A percentile compares a stretch with the other conserved stretches of the same genome.
phyloP scores from a whole-genome alignment of 1,139 yeast genomes.

The Kodamaea plutei region DNA sequence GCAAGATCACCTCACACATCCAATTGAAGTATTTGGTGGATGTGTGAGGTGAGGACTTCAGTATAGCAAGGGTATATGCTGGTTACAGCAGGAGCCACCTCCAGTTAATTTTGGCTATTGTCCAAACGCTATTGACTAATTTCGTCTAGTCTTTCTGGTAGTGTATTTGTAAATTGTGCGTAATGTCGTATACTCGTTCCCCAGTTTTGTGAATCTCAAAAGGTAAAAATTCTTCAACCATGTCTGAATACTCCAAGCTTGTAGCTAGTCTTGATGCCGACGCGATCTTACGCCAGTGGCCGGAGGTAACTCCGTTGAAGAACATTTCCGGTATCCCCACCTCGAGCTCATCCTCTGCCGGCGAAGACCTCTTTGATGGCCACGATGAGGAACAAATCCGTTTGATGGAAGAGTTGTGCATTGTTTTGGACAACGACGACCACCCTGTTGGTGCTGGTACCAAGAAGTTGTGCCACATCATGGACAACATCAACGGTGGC shows the following conservation, averaged over 20 bases:
- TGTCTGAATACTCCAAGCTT: slow-evolving; percentile 42
- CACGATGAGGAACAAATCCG: slow-evolving; percentile 92
- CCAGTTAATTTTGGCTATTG: slow-evolving; percentile 18
- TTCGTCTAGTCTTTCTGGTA: too few species aligned
- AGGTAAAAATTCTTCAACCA: too few species aligned
- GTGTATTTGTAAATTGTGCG: too few species aligned
- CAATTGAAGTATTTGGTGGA: slow-evolving; percentile 1
- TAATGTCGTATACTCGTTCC: too few species aligned
- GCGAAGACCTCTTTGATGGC: slow-evolving; percentile 56
- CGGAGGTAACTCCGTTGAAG: slow-evolving; percentile 56
- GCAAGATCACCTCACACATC: slow-evolving; percentile 2
- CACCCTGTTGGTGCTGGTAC: slow-evolving; percentile 89
- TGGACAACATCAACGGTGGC: slow-evolving; percentile 82
- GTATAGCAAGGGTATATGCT: slow-evolving; percentile 25
- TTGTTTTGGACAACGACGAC: slow-evolving; percentile 85
- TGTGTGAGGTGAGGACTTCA: slow-evolving; percentile 23
- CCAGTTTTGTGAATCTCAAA: too few species aligned
- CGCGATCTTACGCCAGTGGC: slow-evolving; percentile 55
- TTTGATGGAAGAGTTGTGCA: slow-evolving; percentile 95
- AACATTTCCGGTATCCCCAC: slow-evolving; percentile 45
- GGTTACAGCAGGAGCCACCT: slow-evolving; percentile 24
- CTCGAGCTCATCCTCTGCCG: slow-evolving; percentile 24
- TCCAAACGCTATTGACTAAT: slow-evolving; percentile 19
- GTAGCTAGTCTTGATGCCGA: slow-evolving; percentile 48
- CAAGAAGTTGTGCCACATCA: slow-evolving; percentile 85